phyloP scores from a whole-genome alignment of 2,329 filamentous ascomycete genomes.

The Zymoseptoria pseudotritici region DNA sequence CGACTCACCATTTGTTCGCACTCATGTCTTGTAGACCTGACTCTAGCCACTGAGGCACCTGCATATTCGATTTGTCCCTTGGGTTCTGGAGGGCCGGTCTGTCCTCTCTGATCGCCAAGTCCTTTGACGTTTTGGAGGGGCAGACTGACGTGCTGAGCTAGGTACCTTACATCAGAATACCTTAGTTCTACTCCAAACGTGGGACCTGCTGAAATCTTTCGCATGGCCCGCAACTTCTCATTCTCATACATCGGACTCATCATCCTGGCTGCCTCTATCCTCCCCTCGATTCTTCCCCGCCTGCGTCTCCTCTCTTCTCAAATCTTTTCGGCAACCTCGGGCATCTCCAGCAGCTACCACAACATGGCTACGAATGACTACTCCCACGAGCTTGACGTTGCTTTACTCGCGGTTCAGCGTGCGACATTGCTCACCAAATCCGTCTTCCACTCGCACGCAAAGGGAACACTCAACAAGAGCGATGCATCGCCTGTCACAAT shows the following conservation, averaged over 20 bases:
- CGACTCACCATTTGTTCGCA: neutral
- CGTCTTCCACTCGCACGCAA: conserved; percentile 80
- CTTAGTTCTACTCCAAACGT: too few relatives aligned
- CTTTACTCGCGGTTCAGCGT: conserved; percentile 81
- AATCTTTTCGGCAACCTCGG: conserved; percentile 6
- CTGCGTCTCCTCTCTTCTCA: conserved; percentile 34
- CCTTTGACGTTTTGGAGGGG: too few relatives aligned
- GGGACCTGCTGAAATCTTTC: neutral
- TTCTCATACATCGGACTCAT: conserved; percentile 17
- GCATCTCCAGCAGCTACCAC: conserved; percentile 5
- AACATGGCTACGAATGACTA: conserved; percentile 48
- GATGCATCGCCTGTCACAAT: conserved; percentile 97
- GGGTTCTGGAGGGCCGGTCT: too few relatives aligned
- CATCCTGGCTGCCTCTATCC: conserved; percentile 38
- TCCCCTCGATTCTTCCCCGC: conserved; percentile 36
- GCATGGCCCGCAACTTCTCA: neutral
- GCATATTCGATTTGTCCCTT: too few relatives aligned
- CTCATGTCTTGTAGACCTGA: too few relatives aligned
- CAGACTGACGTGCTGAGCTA: neutral
- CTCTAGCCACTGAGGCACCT: too few relatives aligned
- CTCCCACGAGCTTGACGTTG: conserved; percentile 70
- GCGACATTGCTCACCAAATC: conserved; percentile 68
- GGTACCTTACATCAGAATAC: too few relatives aligned
- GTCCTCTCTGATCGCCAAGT: too few relatives aligned
- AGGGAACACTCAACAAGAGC: conserved; percentile 88